phyloP scores from a whole-genome alignment of 805 yeast species.

The Wickerhamomyces bovis region DNA sequence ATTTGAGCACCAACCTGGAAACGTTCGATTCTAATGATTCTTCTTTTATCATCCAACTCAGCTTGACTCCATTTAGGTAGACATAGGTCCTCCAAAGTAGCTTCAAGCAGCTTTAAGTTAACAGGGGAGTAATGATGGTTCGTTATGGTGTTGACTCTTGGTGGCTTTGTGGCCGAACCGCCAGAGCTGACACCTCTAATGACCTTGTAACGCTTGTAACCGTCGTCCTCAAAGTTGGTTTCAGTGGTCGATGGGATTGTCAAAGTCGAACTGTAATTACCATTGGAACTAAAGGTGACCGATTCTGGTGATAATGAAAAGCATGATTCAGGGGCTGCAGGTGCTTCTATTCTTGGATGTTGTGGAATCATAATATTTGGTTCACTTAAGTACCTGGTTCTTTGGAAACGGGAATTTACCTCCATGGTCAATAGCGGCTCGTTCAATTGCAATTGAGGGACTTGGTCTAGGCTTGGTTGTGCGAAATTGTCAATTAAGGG shows the following conservation, averaged over 20 bases:
- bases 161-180: slow-evolving; percentile 51
- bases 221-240: neutral
- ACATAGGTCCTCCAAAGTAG: slow-evolving; percentile 43
- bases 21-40: slow-evolving; percentile 55
- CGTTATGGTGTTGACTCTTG: slow-evolving; percentile 30
- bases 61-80: slow-evolving; percentile 41
- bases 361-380: slow-evolving; percentile 9
- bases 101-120: slow-evolving; percentile 38
- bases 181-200: slow-evolving; percentile 56
- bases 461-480: slow-evolving; percentile 6
- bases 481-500: slow-evolving; percentile 18
- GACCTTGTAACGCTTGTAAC: slow-evolving; percentile 30
- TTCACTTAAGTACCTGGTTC: slow-evolving; percentile 12
- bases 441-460: neutral
- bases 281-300: slow-evolving; percentile 3
- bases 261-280: slow-evolving; percentile 1
- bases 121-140: slow-evolving; percentile 37
- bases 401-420: slow-evolving; percentile 6
- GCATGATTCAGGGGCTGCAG: slow-evolving; percentile 6
- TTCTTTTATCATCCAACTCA: slow-evolving; percentile 45
- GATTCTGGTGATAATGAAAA: slow-evolving; percentile 17
- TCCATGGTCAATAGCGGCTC: neutral
- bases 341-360: neutral
- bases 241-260: slow-evolving; percentile 6
- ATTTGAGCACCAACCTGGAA: slow-evolving; percentile 42